Conservation (phyloP, 2,329 filamentous ascomycete species). For the Emericellopsis cladophorae region DNA sequence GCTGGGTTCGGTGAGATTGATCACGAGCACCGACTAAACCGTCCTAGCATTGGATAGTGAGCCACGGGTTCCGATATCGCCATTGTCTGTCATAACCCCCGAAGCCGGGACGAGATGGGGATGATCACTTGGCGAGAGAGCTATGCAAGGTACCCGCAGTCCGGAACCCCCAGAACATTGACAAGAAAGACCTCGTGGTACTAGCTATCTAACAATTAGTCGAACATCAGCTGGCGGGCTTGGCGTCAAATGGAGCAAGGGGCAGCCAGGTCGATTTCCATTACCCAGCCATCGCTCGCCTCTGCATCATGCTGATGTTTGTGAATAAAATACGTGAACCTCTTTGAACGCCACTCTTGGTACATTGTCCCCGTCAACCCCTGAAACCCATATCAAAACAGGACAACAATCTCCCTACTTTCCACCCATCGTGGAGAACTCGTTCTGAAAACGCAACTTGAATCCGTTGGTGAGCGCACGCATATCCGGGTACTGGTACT, state of each 20-base stretch:
- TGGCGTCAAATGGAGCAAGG: too few relatives aligned
- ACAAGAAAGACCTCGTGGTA: background rate
- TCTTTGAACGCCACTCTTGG: too few relatives aligned
- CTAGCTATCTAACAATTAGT: background rate
- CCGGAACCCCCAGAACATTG: background rate
- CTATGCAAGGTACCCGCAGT: background rate
- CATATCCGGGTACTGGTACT: constrained; percentile 88
- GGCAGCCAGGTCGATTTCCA: too few relatives aligned
- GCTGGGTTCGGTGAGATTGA: background rate
- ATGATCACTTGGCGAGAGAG: background rate
- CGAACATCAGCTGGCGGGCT: too few relatives aligned
- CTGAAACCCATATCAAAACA: background rate
- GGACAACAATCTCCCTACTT: constrained; percentile 9
- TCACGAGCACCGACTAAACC: background rate
- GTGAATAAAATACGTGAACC: too few relatives aligned
- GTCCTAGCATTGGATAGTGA: background rate
- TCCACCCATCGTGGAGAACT: constrained; percentile 48
- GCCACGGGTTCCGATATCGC: background rate
- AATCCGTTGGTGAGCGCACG: constrained; percentile 92
- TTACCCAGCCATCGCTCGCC: too few relatives aligned
- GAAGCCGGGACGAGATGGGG: background rate
- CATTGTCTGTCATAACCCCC: background rate
- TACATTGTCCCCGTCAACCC: too few relatives aligned
- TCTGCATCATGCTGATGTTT: too few relatives aligned
- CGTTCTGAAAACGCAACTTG: constrained; percentile 64